Base-by-base conservation (phyloP, 176 grass and related monocot genomes). In the Oryza punctata region DNA sequence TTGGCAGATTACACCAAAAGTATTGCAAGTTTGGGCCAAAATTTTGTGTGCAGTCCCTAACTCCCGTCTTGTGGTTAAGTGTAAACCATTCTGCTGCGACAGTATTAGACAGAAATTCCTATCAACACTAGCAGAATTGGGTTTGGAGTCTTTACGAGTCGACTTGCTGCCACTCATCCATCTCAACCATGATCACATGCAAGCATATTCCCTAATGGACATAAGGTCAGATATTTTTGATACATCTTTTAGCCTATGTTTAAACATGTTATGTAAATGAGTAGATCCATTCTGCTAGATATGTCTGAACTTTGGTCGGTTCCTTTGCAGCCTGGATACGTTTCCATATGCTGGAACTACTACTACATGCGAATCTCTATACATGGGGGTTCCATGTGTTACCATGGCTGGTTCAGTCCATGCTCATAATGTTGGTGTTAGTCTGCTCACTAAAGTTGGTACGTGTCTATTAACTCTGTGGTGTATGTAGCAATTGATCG, bases 131-230 rank as follows among this genome's bases (percentile, higher is more conserved):
- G 91, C 96, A 78, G 91, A 94, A 72, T 88, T 96, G 54, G 96
- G 96, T 25, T 85, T 99, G 81, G 91, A 99, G 75, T 73, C 96
- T 44, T 69, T 92, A 78, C 85, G 96, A 63, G 91, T 99, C 40
- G 96, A 99, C 84, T 86, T 99, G 81, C 88, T 99, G 73, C 93
- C 96, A 47, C 88, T 99, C 45, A 99, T 99, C 85, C 93, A 96
- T 86, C 91, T 99, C 71, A 99, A 99, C 63, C 93, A 99, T 80
- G 96, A 99, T 78, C 96, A 99, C 86, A 99, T 99, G 96, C 96
- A 99, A 70, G 93, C 96, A 46, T 99, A 99, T 90, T 99, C 96
- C 54, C 72, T 99, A 63, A 99, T 99, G 89, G 96, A 99, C 87
- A 96, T 99, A 71, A 99, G 96, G 96, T 96, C 38, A 78, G 69